Evolutionary conservation across 2,329 filamentous ascomycete species (phyloP).

Genomic region (Hymenoscyphus fructigenus): DNA sequence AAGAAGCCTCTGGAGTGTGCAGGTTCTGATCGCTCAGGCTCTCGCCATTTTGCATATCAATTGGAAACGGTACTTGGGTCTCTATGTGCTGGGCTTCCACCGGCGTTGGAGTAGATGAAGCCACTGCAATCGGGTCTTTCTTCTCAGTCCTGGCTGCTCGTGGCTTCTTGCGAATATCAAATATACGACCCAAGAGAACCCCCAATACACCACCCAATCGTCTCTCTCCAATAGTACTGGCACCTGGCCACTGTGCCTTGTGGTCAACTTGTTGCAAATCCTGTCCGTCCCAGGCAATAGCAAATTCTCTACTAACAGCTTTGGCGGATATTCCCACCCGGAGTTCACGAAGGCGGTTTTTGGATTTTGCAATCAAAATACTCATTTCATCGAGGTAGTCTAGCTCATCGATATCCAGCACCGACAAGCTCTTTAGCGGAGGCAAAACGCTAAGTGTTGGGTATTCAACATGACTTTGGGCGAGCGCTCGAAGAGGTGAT

Average conservation of each 20-base stretch:
- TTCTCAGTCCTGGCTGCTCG: conserved; percentile 27
- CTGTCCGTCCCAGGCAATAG: conserved; percentile 61
- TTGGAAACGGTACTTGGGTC: conserved; percentile 15
- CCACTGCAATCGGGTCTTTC: conserved; percentile 22
- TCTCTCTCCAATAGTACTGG: conserved; percentile 57
- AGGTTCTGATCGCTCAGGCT: conserved; percentile 19
- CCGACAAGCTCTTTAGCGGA: conserved; percentile 70
- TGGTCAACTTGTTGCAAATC: conserved; percentile 64
- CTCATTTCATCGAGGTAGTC: conserved; percentile 82
- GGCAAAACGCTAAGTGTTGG: conserved; percentile 79
- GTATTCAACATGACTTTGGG: conserved; percentile 65
- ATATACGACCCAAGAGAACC: conserved; percentile 65
- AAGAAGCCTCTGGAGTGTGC: conserved; percentile 16
- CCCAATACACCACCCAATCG: conserved; percentile 68
- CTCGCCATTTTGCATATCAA: conserved; percentile 19
- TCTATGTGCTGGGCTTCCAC: conserved; percentile 16
- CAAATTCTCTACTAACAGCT: conserved; percentile 50
- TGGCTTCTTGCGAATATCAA: conserved; percentile 51
- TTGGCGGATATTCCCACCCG: conserved; percentile 67
- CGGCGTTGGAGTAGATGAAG: conserved; percentile 19
- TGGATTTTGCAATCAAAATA: conserved; percentile 70
- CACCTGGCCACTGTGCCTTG: conserved; percentile 54
- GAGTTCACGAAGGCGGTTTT: conserved; percentile 65
- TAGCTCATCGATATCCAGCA: conserved; percentile 80
- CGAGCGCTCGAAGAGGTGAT: conserved; percentile 41